Percentiles rank a stretch among this genome's conserved stretches.
Conservation (phyloP, 2,329 filamentous ascomycete species). For the Claviceps sp. region DNA sequence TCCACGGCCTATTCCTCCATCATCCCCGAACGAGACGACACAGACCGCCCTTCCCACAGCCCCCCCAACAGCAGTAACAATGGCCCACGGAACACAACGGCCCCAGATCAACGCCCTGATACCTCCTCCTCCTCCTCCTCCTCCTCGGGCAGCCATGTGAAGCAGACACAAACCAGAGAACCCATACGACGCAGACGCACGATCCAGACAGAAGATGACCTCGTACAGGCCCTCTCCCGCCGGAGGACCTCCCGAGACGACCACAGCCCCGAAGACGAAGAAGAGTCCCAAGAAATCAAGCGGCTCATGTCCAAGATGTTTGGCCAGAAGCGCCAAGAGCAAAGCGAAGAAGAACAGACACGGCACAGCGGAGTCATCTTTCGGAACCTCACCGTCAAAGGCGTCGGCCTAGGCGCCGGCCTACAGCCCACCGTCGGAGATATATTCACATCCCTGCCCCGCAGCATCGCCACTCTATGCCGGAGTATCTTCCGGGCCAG, state of each 20-base stretch:
- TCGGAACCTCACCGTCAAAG: slow-evolving; percentile 56
- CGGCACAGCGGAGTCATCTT: slow-evolving; percentile 58
- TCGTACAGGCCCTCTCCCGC: slow-evolving; percentile 35
- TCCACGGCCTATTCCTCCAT: not conserved
- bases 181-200: slow-evolving; percentile 13
- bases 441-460: slow-evolving; percentile 41
- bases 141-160: not conserved
- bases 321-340: slow-evolving; percentile 46
- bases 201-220: slow-evolving; percentile 32
- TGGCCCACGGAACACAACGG: not conserved
- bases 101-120: not conserved
- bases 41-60: too few species aligned
- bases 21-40: not conserved
- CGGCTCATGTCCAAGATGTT: slow-evolving; percentile 59
- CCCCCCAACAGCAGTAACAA: not conserved
- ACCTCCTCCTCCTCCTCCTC: not conserved
- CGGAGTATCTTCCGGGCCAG: slow-evolving; percentile 17
- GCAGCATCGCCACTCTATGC: slow-evolving; percentile 31
- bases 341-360: slow-evolving; percentile 58
- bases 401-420: slow-evolving; percentile 51
- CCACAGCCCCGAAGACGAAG: slow-evolving; percentile 20
- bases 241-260: slow-evolving; percentile 26
- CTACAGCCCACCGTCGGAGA: slow-evolving; percentile 45
- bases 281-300: slow-evolving; percentile 38
- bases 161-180: slow-evolving; percentile 1